phyloP scores from a whole-genome alignment of 2,329 filamentous ascomycete genomes.

The Colletotrichum navitas region DNA sequence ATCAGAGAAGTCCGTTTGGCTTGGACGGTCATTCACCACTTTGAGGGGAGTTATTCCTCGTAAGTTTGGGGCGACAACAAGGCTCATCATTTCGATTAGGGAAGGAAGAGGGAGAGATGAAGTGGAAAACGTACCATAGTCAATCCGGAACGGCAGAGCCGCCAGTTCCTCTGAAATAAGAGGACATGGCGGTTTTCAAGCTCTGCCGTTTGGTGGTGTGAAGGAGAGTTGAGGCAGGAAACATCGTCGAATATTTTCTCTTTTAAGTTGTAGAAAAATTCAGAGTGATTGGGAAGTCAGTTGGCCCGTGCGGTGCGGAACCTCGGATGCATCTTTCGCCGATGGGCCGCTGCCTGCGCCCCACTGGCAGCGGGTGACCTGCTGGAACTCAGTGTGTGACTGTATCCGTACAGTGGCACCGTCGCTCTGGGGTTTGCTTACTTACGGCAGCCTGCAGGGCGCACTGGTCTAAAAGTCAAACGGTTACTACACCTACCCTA shows the following conservation, averaged over 20 bases:
- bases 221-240: not conserved
- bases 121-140: conserved; percentile 38
- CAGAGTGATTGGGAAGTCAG: conserved; percentile 36
- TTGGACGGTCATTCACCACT: conserved; percentile 66
- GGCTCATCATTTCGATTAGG: conserved; percentile 55
- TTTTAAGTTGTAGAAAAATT: conserved; percentile 37
- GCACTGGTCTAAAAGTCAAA: too few species aligned
- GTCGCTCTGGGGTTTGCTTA: conserved; percentile 14
- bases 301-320: conserved; percentile 34
- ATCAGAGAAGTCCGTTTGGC: conserved; percentile 69
- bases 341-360: conserved; percentile 8
- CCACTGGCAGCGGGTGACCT: not conserved
- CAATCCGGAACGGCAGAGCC: conserved; percentile 25
- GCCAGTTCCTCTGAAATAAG: conserved; percentile 11
- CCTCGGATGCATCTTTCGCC: conserved; percentile 37
- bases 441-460: too few species aligned
- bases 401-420: conserved; percentile 3
- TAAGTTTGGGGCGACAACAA: conserved; percentile 65
- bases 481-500: too few species aligned
- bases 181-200: conserved; percentile 24
- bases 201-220: conserved; percentile 35
- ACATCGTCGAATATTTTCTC: conserved; percentile 5
- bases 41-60: conserved; percentile 61
- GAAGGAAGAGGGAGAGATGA: not conserved
- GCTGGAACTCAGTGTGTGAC: conserved; percentile 1